phyloP scores from a whole-genome alignment of 1,139 yeast genomes.

The Saccharomycopsis hybrid region DNA sequence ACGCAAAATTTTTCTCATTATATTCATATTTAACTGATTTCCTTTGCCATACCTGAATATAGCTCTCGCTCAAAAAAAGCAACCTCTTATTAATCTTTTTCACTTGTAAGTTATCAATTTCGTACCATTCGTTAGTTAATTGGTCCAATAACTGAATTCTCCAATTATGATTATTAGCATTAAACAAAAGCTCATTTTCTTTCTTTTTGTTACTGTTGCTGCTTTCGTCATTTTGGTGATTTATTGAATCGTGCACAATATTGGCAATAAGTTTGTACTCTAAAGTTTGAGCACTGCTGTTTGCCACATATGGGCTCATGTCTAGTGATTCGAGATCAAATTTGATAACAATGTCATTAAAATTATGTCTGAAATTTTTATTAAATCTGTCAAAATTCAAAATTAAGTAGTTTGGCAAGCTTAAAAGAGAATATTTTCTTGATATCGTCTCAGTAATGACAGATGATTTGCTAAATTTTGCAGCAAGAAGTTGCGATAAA shows the following conservation, averaged over 20 bases:
- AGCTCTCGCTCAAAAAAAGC: conserved; percentile 55
- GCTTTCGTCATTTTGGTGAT: conserved; percentile 19
- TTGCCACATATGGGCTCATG: conserved; percentile 30
- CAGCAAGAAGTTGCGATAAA: conserved; percentile 42
- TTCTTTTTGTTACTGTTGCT: neutral
- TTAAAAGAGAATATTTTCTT: conserved; percentile 36
- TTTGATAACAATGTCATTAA: conserved; percentile 51
- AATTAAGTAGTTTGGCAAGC: conserved; percentile 48
- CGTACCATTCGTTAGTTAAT: conserved; percentile 45
- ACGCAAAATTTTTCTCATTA: no score
- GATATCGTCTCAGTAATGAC: conserved; percentile 26
- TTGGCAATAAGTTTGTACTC: conserved; percentile 46
- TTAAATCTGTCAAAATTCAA: conserved; percentile 52
- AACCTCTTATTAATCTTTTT: conserved; percentile 48
- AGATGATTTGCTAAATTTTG: conserved; percentile 26
- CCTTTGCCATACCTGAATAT: conserved; percentile 63
- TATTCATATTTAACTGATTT: neutral
- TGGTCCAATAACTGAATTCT: conserved; percentile 44
- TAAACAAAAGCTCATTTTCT: conserved; percentile 11
- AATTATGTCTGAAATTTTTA: conserved; percentile 39
- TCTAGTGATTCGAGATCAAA: conserved; percentile 43
- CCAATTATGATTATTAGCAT: conserved; percentile 33
- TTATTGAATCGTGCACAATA: conserved; percentile 38
- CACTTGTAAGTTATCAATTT: conserved; percentile 46
- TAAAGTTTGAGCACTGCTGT: conserved; percentile 7